A percentile compares a stretch with the other conserved stretches of the same genome.
phyloP scores from a whole-genome alignment of 2,329 filamentous ascomycete genomes.

The Fusarium austroafricanum region DNA sequence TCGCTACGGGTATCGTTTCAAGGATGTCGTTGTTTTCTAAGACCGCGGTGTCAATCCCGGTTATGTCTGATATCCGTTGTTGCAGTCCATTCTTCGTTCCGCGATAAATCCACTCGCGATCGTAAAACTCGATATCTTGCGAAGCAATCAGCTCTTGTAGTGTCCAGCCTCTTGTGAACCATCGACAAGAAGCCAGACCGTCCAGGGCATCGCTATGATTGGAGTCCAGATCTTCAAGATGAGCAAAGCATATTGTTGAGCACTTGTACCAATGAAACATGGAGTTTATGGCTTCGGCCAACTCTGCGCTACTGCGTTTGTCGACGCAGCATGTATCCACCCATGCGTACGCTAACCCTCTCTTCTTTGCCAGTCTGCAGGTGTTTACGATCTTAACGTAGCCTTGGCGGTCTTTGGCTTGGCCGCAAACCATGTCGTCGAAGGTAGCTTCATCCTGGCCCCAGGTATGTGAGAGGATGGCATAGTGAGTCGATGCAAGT shows the following conservation, averaged over 20 bases:
- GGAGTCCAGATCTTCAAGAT: not conserved
- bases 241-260: not conserved
- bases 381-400: constrained; percentile 1
- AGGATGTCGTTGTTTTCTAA: not conserved
- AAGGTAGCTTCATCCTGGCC: not conserved
- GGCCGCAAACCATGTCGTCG: not conserved
- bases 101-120: not conserved
- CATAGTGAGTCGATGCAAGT: not conserved
- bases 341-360: not conserved
- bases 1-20: constrained; percentile 1
- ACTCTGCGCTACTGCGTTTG: constrained; percentile 11
- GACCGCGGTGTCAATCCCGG: not conserved
- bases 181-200: not conserved
- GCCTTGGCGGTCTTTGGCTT: not conserved
- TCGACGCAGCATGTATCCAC: constrained; percentile 12
- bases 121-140: not conserved
- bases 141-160: constrained; percentile 14
- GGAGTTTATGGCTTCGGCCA: constrained; percentile 1
- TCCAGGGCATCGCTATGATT: accelerated
- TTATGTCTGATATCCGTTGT: constrained; percentile 1
- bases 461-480: constrained; percentile 12
- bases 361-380: not conserved
- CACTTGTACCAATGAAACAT: constrained; percentile 15
- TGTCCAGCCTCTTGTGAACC: constrained; percentile 17
- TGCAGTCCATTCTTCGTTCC: no score